Percentiles rank a stretch among this genome's conserved stretches.
phyloP scores from a whole-genome alignment of 2,329 filamentous ascomycete species.

The Aureobasidium lini region DNA sequence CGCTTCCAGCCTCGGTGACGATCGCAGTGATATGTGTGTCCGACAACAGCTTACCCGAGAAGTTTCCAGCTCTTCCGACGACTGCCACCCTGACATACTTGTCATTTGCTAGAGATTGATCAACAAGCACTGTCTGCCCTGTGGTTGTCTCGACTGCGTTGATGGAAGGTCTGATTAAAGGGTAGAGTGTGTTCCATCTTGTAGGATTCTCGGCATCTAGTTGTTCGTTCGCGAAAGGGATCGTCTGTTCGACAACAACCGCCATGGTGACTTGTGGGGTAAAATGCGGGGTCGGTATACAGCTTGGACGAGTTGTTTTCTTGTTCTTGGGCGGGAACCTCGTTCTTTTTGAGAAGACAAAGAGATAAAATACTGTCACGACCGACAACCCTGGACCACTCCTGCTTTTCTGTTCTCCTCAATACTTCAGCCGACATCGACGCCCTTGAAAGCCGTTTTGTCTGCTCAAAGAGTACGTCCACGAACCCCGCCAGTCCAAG shows the following conservation, averaged over 20 bases:
- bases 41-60: slow-evolving; percentile 29
- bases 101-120: slow-evolving; percentile 21
- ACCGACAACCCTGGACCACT: background rate
- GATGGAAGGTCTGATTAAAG: slow-evolving; percentile 27
- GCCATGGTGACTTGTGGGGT: slow-evolving; percentile 21
- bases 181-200: slow-evolving; percentile 28
- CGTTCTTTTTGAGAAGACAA: background rate
- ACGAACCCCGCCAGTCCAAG: background rate
- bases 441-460: background rate
- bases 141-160: slow-evolving; percentile 21
- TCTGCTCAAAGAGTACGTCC: background rate
- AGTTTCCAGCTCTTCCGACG: slow-evolving; percentile 24
- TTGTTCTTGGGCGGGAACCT: background rate
- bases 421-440: background rate
- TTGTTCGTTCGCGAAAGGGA: slow-evolving; percentile 23
- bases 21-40: slow-evolving; percentile 27
- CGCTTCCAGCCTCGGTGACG: slow-evolving; percentile 22
- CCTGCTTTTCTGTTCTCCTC: background rate
- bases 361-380: background rate
- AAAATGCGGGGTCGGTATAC: background rate
- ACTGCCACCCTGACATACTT: slow-evolving; percentile 25
- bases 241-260: slow-evolving; percentile 30
- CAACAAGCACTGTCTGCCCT: slow-evolving; percentile 27
- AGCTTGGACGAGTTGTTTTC: background rate
- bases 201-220: slow-evolving; percentile 25